Base-by-base conservation (phyloP, 768 basidiomycete genomes). In the Trametes elegans region DNA sequence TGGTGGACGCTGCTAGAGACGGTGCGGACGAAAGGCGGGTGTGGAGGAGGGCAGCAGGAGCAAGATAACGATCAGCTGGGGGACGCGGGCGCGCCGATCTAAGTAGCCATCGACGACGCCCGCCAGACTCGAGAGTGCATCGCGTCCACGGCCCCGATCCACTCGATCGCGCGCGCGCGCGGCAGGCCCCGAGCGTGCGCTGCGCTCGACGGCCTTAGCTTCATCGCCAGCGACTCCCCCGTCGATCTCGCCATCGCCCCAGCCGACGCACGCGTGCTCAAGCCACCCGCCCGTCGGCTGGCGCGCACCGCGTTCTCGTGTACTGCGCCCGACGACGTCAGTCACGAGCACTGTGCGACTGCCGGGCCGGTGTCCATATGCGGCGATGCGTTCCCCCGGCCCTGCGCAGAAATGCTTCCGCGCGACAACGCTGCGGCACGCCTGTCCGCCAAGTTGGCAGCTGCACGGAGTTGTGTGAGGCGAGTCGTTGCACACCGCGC, bases 301-400 rank as follows among this genome's bases (percentile, higher is more conserved):
- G 32, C 53, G 34, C 47, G 31, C 38, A 42, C 35, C 38, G 29
- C 63, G 24, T 53, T 48, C 35, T 42, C 58, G 23, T 43, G 58
- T 53, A 49, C 38, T 35, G 53, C 58, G 51, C 75, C 76, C 74
- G 18, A 41, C 41, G 36, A 68, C 73, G 52, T 42, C 53, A n/a
- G n/a, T n/a, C n/a, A n/a, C n/a, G n/a, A n/a, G n/a, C n/a, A 40
- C 53, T 10, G 31, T 31, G 31, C 10, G 23, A 45, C 19, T 19
- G 24, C 41, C 24, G 26, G 41, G 2, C 41, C 41, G 41, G 28
- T 26, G 8, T 14, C 41, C 18, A 28, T 11, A 35, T 19, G 14
- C 45, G 16, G 43, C 35, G 49, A 11, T 21, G 35, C 35, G 35
- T 24, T 47, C 9, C 26, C 24, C 28, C 41, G 40, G 8, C 11